Evolutionary conservation across 345 rosid species (phyloP), one percentile per base, ranked within the genome.

Genomic region (Gossypium stocksii): DNA sequence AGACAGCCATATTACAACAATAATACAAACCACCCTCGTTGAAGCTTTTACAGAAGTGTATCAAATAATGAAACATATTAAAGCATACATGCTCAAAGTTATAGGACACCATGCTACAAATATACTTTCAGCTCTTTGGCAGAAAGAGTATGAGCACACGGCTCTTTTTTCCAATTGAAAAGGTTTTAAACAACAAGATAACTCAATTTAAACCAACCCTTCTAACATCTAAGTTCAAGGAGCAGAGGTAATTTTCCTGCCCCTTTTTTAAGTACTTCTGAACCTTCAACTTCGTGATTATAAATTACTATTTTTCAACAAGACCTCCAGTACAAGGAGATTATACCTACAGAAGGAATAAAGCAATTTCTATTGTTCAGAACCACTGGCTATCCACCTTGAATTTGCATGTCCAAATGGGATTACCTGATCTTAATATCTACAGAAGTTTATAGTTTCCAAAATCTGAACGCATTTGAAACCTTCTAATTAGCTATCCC

Each of bases 241-340:
- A 64, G 52, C 45, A 46, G 67, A 22, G 13, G 48, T 46, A 61
- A 5, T 34, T 17, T 48, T 48, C 51, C 57, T 41, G 58, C 52
- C 59, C n/a, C 2, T 27, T 46, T 57, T 45, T 61, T 25, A 61
- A 61, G 15, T 69, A 49, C 51, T 49, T 49, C n/a, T 1, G 2
- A 69, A 27, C 23, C 16, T 69, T 69, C 29, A 16, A 22, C 60
- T 51, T 17, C 17, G 72, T 3, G 45, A 27, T 70, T 52, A 70
- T 53, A 70, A 29, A 17, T 53, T 3, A n/a, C 61, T n/a, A 52
- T 38, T 74, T 13, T 66, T 16, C 72, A 69, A 53, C 48, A 14
- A 68, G 43, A 64, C 70, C n/a, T 68, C 76, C 61, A 34, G 46
- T 22, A 20, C 38, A 73, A 8, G 59, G 34, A 20, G 41, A 63